Percentiles rank a stretch among this genome's conserved stretches.
These are phyloP conservation scores for Kingdonia uniflora DNA, from an alignment of 164 flowering plant genomes.

Conservation along the genomic window DNA sequence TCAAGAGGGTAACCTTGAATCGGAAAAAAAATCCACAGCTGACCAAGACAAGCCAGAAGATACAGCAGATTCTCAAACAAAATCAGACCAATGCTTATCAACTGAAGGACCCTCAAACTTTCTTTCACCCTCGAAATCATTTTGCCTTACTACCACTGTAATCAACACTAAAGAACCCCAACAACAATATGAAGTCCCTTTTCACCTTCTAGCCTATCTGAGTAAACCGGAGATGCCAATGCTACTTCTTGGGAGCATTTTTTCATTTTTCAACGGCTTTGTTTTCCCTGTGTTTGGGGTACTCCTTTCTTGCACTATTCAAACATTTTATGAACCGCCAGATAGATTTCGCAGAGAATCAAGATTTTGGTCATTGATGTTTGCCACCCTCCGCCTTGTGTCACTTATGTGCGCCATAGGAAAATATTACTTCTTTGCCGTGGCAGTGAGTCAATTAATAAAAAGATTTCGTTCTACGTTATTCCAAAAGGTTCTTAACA, in stretches of 20 bases:
- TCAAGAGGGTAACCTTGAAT: slow-evolving; percentile 16
- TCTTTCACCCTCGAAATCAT: slow-evolving; percentile 3
- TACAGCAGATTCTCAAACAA: slow-evolving; percentile 4
- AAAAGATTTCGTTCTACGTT: slow-evolving; percentile 18
- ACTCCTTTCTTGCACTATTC: slow-evolving; percentile 23
- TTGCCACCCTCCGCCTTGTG: slow-evolving; percentile 19
- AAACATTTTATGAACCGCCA: slow-evolving; percentile 22
- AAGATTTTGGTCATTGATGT: slow-evolving; percentile 30
- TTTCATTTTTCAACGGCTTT: slow-evolving; percentile 27
- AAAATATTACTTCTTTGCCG: slow-evolving; percentile 14
- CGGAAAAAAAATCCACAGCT: slow-evolving; percentile 1
- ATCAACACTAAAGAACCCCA: neutral
- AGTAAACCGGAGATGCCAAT: slow-evolving; percentile 40
- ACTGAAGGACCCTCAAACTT: neutral
- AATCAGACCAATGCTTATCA: neutral
- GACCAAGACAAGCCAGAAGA: slow-evolving; percentile 8
- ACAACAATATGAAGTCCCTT: slow-evolving; percentile 18
- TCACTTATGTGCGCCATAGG: slow-evolving; percentile 11
- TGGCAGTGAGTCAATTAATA: slow-evolving; percentile 17
- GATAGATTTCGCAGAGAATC: slow-evolving; percentile 23
- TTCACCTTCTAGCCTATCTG: slow-evolving; percentile 30
- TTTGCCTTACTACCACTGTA: neutral
- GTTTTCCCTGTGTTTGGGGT: slow-evolving; percentile 30
- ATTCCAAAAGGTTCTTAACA: slow-evolving; percentile 19
- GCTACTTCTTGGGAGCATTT: slow-evolving; percentile 21